Evolutionary conservation across 805 yeast species (phyloP), one percentile per base, ranked within the genome.

Genomic region (Kodamaea fukazawae): DNA sequence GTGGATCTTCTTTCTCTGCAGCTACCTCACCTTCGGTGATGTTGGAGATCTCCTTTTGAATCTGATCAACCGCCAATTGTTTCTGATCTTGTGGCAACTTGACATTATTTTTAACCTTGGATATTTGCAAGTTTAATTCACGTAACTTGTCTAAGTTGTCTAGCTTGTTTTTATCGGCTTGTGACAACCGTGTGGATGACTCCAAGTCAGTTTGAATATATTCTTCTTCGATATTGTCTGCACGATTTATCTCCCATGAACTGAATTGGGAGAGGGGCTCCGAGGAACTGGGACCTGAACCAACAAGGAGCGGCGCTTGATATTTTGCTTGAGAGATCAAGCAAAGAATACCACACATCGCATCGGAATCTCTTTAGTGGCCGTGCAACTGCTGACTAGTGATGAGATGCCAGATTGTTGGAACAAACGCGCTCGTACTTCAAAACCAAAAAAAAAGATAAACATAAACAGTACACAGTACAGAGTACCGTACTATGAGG

Each of bases 281-380:
- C 27, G 27, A 20, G 13, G 28, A 11, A 7, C 20, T 13, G 6
- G 27, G 7, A 12, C 14, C 18, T 27, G 20, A 20, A 18, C 12
- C 23, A 12, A 18, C 16, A 22, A 32, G 20, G 7, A 4, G 8
- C 10, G 4, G 7, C 10, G 16, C 6, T 9, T 12, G 27, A n/a
- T 12, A 16, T 10, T 29, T 13, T 3, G 3, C 38, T 7, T 22
- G 32, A n/a, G 32, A 20, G 14, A 43, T 40, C 16, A 32, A 22
- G n/a, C 70, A 59, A 14, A 78, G 57, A 9, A 78, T 79, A 2
- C 84, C 84, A 65, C 84, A 78, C 85, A 78, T 13, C 10, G 13
- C 16, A 12, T 25, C 6, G 15, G 8, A 20, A 6, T 8, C 23
- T 20, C 8, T 8, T n/a, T n/a, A n/a, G n/a, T n/a, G n/a, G n/a